Percentiles rank a stretch among this genome's conserved stretches.
Evolutionary conservation across 2,329 filamentous ascomycete species (phyloP).

Genomic region (Epicoccum nigrum): DNA sequence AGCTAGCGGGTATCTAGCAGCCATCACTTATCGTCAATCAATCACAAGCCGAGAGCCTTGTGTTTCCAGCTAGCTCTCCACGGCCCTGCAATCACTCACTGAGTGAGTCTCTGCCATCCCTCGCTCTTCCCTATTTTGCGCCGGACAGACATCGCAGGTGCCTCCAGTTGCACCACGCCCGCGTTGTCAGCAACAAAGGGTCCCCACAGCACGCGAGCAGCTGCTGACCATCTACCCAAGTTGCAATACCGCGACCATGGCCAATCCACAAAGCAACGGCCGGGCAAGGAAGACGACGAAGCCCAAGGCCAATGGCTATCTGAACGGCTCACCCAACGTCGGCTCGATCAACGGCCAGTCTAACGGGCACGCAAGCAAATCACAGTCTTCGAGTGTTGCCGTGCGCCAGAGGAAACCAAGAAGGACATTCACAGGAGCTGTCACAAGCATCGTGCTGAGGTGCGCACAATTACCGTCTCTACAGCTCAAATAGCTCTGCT

Average conservation of each 20-base stretch:
- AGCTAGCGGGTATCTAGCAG: slow-evolving; percentile 12
- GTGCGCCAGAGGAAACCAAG: slow-evolving; percentile 25
- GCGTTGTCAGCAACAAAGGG: slow-evolving; percentile 4
- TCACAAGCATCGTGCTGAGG: slow-evolving; percentile 44
- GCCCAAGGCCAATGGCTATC: slow-evolving; percentile 30
- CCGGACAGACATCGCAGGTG: slow-evolving; percentile 5
- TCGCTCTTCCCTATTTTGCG: neutral
- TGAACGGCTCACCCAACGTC: slow-evolving; percentile 28
- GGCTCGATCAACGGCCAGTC: slow-evolving; percentile 30
- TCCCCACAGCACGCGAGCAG: slow-evolving; percentile 24
- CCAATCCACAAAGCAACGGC: slow-evolving; percentile 44
- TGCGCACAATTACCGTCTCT: slow-evolving; percentile 9
- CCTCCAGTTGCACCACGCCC: slow-evolving; percentile 5
- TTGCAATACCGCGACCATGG: slow-evolving; percentile 38
- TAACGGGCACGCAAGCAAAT: slow-evolving; percentile 37
- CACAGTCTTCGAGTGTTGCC: slow-evolving; percentile 27
- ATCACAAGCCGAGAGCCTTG: slow-evolving; percentile 18
- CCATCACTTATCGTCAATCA: slow-evolving; percentile 17
- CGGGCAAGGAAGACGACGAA: slow-evolving; percentile 46
- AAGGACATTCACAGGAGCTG: slow-evolving; percentile 32
- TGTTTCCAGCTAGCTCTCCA: slow-evolving; percentile 12
- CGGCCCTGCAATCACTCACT: neutral
- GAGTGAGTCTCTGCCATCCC: neutral
- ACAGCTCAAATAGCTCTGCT: neutral
- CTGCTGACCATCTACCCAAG: slow-evolving; percentile 9